Conservation (phyloP, 768 basidiomycete genomes). For the Panaeolus cyanescens region DNA sequence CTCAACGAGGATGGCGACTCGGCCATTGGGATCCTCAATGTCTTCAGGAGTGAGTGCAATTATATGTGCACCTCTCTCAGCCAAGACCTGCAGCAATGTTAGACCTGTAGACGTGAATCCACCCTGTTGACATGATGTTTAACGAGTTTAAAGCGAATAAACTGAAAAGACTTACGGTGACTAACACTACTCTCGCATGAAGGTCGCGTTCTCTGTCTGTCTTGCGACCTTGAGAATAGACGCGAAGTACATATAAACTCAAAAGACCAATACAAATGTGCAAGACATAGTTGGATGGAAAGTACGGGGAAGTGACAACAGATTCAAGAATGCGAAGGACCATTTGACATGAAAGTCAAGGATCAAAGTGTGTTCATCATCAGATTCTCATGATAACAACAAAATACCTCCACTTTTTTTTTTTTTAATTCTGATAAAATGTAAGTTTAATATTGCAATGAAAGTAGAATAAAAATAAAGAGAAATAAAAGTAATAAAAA, state of each 20-base stretch:
- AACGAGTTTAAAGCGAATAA: slow-evolving; percentile 4
- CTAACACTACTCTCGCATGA: slow-evolving; percentile 67
- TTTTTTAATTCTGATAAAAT: no score
- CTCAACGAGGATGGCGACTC: slow-evolving; percentile 58
- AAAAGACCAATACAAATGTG: slow-evolving; percentile 50
- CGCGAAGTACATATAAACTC: slow-evolving; percentile 48
- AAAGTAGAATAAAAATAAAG: neutral
- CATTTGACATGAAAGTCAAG: slow-evolving; percentile 16
- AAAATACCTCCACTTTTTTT: no score
- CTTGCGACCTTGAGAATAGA: slow-evolving; percentile 68
- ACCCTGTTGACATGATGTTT: slow-evolving; percentile 46
- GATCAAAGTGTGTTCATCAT: neutral
- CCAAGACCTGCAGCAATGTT: slow-evolving; percentile 64
- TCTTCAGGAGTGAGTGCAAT: slow-evolving; percentile 71
- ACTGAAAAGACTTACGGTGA: slow-evolving; percentile 57
- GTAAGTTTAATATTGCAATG: no score
- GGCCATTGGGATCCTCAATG: slow-evolving; percentile 44
- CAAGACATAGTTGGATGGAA: slow-evolving; percentile 60
- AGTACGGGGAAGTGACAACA: slow-evolving; percentile 32
- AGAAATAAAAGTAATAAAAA: neutral
- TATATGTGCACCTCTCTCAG: slow-evolving; percentile 76
- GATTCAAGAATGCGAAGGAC: slow-evolving; percentile 30
- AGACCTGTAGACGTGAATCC: slow-evolving; percentile 75
- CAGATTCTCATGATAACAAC: neutral
- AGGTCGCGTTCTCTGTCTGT: slow-evolving; percentile 76